These are phyloP conservation scores for Arabis hirsuta DNA, from an alignment of 345 rosid genomes.

Conservation along the genomic window DNA sequence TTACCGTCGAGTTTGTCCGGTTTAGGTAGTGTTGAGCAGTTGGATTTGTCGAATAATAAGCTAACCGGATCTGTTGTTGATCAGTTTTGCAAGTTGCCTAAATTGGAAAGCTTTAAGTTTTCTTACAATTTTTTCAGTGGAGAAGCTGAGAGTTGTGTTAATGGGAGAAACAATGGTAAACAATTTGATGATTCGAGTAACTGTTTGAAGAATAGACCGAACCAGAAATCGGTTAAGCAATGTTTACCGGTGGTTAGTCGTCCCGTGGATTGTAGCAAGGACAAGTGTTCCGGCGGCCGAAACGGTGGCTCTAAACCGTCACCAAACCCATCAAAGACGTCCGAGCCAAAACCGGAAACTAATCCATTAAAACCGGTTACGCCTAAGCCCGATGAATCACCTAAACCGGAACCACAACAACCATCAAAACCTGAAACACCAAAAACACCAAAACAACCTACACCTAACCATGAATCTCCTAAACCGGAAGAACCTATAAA, in stretches of 20 bases:
- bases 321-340: slow-evolving; percentile 27
- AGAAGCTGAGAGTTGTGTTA: slow-evolving; percentile 54
- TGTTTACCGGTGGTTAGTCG: slow-evolving; percentile 55
- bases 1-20: slow-evolving; percentile 49
- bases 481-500: slow-evolving; percentile 10
- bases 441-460: slow-evolving; percentile 25
- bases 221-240: slow-evolving; percentile 47
- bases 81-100: slow-evolving; percentile 51
- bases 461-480: slow-evolving; percentile 27
- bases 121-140: slow-evolving; percentile 59
- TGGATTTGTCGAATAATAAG: slow-evolving; percentile 50
- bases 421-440: slow-evolving; percentile 31
- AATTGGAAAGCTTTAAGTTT: slow-evolving; percentile 55
- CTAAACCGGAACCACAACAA: slow-evolving; percentile 27
- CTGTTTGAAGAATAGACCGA: slow-evolving; percentile 56
- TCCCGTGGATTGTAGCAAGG: slow-evolving; percentile 64
- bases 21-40: slow-evolving; percentile 45
- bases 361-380: slow-evolving; percentile 14
- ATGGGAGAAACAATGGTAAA: slow-evolving; percentile 42
- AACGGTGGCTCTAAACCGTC: slow-evolving; percentile 18
- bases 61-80: slow-evolving; percentile 57
- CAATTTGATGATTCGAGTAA: slow-evolving; percentile 50
- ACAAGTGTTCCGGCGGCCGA: slow-evolving; percentile 45
- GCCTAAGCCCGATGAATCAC: slow-evolving; percentile 26
- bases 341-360: slow-evolving; percentile 6